Evolutionary conservation across 164 flowering plant species (phyloP), one percentile per base, ranked within the genome.

Genomic region (Tinospora cordifolia): DNA sequence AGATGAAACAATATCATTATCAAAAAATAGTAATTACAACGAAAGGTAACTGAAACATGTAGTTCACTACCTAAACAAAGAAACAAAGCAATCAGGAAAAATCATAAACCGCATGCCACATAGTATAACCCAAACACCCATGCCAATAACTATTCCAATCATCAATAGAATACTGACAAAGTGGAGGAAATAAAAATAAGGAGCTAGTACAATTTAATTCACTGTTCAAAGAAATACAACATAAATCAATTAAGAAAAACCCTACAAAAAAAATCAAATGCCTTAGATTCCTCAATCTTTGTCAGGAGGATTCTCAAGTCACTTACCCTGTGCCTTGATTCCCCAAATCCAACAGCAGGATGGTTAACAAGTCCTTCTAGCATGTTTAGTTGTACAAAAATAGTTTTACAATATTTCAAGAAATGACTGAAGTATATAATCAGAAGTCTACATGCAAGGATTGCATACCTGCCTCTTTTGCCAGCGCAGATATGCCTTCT

Each of bases 241-340:
- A 69, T 57, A 65, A 62, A 63, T 62, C 11, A 51, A 39, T 34
- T 57, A 46, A 47, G 1, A 71, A 49, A 12, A 22, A 57, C 27
- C 44, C n/a, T n/a, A n/a, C n/a, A n/a, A 27, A 26, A 25, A 34
- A 62, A 66, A 62, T 58, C 17, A 74, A 73, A 66, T 64, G 92
- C 99, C 96, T 95, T 98, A 72, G 99, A 88, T 79, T 95, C 98
- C 83, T 95, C 97, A 67, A 95, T 92, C 83, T 86, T 30, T 62
- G 80, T 83, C 80, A 92, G 78, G 69, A 95, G 87, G 77, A 74
- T 79, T 79, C 88, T 85, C 75, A 92, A 71, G 30, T 92, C 97
- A 73, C 80, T 92, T 26, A 86, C 82, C 80, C 84, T 89, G 46
- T 87, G 86, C 59, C 93, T 89, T 74, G 91, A 85, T 76, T 95